Evolutionary conservation across 1,284 basidiomycete genomes (phyloP), one percentile per base, ranked within the genome.

Genomic region (Flammula alnicola): DNA sequence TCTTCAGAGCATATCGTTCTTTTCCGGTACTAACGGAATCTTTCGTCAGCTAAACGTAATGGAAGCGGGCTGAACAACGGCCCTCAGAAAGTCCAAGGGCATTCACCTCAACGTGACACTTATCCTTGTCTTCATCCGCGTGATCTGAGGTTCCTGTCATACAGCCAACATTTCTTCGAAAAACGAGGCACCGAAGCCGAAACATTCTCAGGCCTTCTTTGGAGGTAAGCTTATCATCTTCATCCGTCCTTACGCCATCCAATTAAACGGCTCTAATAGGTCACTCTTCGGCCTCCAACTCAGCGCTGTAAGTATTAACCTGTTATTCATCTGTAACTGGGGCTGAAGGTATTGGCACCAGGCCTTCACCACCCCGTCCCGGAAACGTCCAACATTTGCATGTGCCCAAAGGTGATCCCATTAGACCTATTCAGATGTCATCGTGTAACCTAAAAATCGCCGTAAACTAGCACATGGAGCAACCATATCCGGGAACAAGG

Each of bases 31-130:
- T 52, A 47, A 52, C 32, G 40, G 50, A 44, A 47, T 44, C 40
- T 44, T 47, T 52, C 33, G 30, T 52, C 50, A 52, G 50, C 50
- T 52, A 47, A 52, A 47, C 50, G 39, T 52, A 52, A 52, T 52
- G 50, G 33, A 47, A 43, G 39, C 45, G 44, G 45, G 40, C 39
- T 47, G 32, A 52, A 52, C 45, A 52, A 52, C 45, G 45, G 45
- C 50, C 44, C 50, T 52, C 50, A 47, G 40, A 44, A 50, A 43
- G 44, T 33, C 39, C 44, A 52, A 52, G 45, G 38, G 38, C 46
- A 44, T 40, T 38, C 49, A 39, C 42, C 45, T 52, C 50, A 47
- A 47, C 50, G 50, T 52, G 50, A 47, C 44, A 47, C 40, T 47
- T 44, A 47, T 47, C 31, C 38, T 52, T 44, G 35, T 47, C 26